phyloP scores from a whole-genome alignment of 164 flowering plant genomes.

The Umbilicus rupestris region DNA sequence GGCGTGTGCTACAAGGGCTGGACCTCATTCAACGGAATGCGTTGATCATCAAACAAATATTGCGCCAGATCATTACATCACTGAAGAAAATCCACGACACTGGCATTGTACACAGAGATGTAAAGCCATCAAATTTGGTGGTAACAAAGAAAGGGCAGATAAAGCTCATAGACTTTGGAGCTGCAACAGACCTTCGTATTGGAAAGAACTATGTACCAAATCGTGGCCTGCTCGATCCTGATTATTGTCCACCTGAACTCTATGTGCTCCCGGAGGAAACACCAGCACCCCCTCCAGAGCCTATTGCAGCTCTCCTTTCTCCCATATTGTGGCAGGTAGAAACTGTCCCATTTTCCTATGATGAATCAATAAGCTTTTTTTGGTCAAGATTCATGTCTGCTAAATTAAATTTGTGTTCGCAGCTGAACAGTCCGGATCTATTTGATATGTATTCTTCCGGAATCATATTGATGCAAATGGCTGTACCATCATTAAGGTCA shows the following conservation, averaged over 20 bases:
- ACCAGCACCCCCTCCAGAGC: constrained; percentile 93
- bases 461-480: constrained; percentile 88
- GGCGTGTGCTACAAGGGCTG: constrained; percentile 63
- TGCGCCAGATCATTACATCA: constrained; percentile 89
- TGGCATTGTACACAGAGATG: constrained; percentile 92
- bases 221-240: constrained; percentile 74
- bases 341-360: background rate
- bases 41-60: constrained; percentile 82
- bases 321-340: constrained; percentile 90
- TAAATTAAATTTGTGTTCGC: constrained; percentile 21
- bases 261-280: constrained; percentile 96
- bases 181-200: constrained; percentile 88
- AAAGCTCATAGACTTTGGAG: constrained; percentile 96
- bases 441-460: constrained; percentile 97
- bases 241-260: constrained; percentile 88
- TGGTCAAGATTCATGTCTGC: background rate
- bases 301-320: constrained; percentile 86
- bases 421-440: constrained; percentile 95
- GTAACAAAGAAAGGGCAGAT: constrained; percentile 83
- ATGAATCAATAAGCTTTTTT: background rate
- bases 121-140: constrained; percentile 93
- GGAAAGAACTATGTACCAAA: constrained; percentile 87
- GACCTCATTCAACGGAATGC: constrained; percentile 63
- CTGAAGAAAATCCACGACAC: constrained; percentile 86
- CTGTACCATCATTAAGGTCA: constrained; percentile 71